phyloP scores from a whole-genome alignment of 31 red algal genomes.

The Bonnemaisonia californica region DNA sequence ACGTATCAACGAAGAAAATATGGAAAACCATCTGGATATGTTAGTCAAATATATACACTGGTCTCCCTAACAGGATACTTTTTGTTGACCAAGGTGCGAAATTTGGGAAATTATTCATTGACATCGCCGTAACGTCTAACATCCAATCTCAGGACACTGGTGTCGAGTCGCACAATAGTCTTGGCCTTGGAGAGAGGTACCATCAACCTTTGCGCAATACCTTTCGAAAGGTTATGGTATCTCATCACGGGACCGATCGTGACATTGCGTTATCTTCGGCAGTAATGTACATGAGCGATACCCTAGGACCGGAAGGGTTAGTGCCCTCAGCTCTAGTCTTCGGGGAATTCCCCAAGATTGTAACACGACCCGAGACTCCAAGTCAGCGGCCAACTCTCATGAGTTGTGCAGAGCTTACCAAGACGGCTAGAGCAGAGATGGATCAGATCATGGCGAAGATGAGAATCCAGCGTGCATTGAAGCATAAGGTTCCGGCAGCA shows the following conservation, averaged over 20 bases:
- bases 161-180: background rate
- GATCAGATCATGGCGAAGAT: background rate
- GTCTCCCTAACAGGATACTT: background rate
- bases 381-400: too few species aligned
- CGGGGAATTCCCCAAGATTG: background rate
- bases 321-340: background rate
- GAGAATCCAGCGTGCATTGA: background rate
- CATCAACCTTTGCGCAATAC: too few species aligned
- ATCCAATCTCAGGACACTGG: background rate
- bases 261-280: too few species aligned
- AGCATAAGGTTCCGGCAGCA: background rate
- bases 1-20: too few species aligned
- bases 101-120: background rate
- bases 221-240: too few species aligned
- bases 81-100: background rate
- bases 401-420: too few species aligned
- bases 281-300: too few species aligned
- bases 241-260: too few species aligned
- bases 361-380: too few species aligned
- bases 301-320: slow-evolving; percentile 5
- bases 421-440: background rate
- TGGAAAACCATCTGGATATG: too few species aligned
- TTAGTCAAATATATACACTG: background rate
- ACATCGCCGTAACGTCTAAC: too few species aligned
- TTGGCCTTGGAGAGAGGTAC: background rate